phyloP scores from a whole-genome alignment of 2,329 filamentous ascomycete species.

The Pestalotiopsis sp. region DNA sequence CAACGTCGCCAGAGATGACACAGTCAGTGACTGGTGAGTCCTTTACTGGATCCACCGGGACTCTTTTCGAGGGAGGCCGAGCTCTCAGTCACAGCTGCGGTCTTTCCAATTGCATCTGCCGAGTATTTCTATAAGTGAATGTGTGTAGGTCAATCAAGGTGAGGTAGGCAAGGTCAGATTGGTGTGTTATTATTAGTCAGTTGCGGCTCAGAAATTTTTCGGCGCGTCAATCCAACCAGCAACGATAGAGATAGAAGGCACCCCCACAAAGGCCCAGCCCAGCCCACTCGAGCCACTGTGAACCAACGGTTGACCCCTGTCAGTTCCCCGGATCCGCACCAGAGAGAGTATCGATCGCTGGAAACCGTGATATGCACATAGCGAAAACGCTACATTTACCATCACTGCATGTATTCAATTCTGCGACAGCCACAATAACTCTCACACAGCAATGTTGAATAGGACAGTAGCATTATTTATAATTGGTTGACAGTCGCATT shows the following conservation, averaged over 20 bases:
- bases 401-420: neutral
- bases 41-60: neutral
- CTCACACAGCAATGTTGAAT: neutral
- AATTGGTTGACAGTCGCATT: slow-evolving; percentile 9
- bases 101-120: neutral
- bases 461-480: neutral
- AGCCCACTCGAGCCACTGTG: neutral
- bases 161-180: neutral
- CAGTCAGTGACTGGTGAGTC: neutral
- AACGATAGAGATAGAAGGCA: neutral
- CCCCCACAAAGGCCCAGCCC: neutral
- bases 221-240: neutral
- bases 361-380: neutral
- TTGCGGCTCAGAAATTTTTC: slow-evolving; percentile 9
- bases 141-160: neutral
- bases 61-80: neutral
- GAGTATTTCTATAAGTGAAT: neutral
- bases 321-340: neutral
- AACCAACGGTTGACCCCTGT: neutral
- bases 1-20: neutral
- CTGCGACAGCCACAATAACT: neutral
- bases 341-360: neutral
- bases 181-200: neutral
- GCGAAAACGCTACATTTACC: neutral
- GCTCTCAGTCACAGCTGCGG: neutral